Percentiles rank a stretch among this genome's conserved stretches.
Evolutionary conservation across 1,284 basidiomycete species (phyloP).

Genomic region (Puccinia sorghi): DNA sequence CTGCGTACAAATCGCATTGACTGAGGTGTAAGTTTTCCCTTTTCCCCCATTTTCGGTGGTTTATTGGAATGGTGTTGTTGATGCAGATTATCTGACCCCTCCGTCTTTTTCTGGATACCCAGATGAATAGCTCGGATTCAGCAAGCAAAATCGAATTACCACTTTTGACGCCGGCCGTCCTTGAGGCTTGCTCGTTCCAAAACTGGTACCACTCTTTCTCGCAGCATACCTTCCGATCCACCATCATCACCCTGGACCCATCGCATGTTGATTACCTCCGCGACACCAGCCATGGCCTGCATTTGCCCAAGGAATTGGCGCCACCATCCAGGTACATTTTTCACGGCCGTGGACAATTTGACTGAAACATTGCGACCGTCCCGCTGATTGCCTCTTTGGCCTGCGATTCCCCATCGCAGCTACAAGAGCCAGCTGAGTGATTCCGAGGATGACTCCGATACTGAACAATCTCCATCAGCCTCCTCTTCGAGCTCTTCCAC

Average conservation of each 20-base stretch:
- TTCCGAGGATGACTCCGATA: constrained; percentile 66
- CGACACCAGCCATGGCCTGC: constrained; percentile 69
- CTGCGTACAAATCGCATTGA: no score
- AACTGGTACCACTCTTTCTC: constrained; percentile 81
- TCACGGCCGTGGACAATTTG: constrained; percentile 61
- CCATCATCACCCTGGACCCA: constrained; percentile 70
- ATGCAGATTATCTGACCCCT: no score
- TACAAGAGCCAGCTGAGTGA: constrained; percentile 61
- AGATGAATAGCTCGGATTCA: not conserved
- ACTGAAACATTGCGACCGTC: constrained; percentile 55
- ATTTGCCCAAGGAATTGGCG: constrained; percentile 75
- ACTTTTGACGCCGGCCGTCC: constrained; percentile 62
- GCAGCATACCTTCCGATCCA: constrained; percentile 72
- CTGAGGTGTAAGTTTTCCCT: no score
- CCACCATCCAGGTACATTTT: constrained; percentile 52
- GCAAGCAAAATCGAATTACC: constrained; percentile 62
- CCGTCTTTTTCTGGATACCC: no score
- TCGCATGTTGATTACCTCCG: constrained; percentile 72
- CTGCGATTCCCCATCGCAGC: constrained; percentile 54
- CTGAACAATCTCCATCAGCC: constrained; percentile 62
- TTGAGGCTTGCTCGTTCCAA: constrained; percentile 79
- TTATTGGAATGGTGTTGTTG: no score
- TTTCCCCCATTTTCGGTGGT: no score
- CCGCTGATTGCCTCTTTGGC: constrained; percentile 53
- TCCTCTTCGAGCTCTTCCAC: constrained; percentile 50